Percentiles rank a stretch among this genome's conserved stretches.
These are phyloP conservation scores for Colletotrichum sp. DNA, from an alignment of 2,329 filamentous ascomycete genomes.

Conservation along the genomic window DNA sequence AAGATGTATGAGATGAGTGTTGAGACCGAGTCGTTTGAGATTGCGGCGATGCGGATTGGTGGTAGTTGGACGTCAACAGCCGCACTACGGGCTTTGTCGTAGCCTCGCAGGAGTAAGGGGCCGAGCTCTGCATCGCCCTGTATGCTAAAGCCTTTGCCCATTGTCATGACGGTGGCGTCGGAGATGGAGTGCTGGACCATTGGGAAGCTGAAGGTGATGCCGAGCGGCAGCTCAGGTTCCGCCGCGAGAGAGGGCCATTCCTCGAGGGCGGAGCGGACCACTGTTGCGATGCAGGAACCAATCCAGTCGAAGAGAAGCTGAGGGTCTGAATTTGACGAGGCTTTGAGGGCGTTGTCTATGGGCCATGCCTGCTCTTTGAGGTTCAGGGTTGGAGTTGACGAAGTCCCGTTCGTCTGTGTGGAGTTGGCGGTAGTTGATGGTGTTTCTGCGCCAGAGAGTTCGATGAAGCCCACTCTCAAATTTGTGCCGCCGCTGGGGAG, in stretches of 20 bases:
- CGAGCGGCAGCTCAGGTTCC: slow-evolving; percentile 60
- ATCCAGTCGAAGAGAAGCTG: slow-evolving; percentile 84
- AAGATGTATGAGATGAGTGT: slow-evolving; percentile 81
- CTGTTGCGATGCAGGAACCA: slow-evolving; percentile 75
- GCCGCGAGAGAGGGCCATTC: slow-evolving; percentile 41
- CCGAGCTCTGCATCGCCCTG: slow-evolving; percentile 65
- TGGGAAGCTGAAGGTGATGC: slow-evolving; percentile 74
- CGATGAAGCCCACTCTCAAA: slow-evolving; percentile 70
- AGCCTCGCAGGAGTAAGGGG: slow-evolving; percentile 62
- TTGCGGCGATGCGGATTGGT: slow-evolving; percentile 72
- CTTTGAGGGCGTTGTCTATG: slow-evolving; percentile 75
- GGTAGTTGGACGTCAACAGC: slow-evolving; percentile 50
- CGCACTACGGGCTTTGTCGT: slow-evolving; percentile 51
- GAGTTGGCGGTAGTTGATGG: neutral
- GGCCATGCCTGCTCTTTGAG: slow-evolving; percentile 75
- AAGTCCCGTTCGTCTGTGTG: slow-evolving; percentile 21
- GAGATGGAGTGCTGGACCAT: slow-evolving; percentile 69
- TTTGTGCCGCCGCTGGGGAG: slow-evolving; percentile 69
- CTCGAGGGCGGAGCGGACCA: slow-evolving; percentile 64
- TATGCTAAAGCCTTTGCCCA: slow-evolving; percentile 75
- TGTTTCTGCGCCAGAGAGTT: slow-evolving; percentile 50
- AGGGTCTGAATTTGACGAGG: slow-evolving; percentile 61
- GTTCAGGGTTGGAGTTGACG: slow-evolving; percentile 52
- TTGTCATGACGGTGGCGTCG: slow-evolving; percentile 67
- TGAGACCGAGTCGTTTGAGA: slow-evolving; percentile 82